These are phyloP conservation scores for Dillenia turbinata DNA, from an alignment of 164 flowering plant genomes.

Conservation along the genomic window DNA sequence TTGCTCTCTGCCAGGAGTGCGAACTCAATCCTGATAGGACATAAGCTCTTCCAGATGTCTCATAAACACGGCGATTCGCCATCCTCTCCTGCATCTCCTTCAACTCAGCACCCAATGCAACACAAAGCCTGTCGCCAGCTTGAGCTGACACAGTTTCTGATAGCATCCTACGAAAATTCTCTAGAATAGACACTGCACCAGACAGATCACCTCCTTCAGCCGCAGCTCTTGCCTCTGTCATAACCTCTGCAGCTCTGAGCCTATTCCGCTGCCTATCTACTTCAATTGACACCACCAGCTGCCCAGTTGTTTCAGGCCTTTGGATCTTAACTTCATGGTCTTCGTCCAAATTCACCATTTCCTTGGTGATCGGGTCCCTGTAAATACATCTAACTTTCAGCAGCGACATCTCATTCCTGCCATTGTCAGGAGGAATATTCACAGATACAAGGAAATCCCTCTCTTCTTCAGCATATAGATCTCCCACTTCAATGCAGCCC, in stretches of 20 bases:
- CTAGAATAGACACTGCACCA: slow-evolving; percentile 62
- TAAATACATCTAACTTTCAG: slow-evolving; percentile 57
- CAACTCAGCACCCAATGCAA: slow-evolving; percentile 67
- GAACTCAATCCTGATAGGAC: slow-evolving; percentile 93
- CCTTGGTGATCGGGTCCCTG: slow-evolving; percentile 57
- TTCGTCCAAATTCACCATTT: slow-evolving; percentile 27
- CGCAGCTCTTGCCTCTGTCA: slow-evolving; percentile 62
- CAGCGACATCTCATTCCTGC: slow-evolving; percentile 31
- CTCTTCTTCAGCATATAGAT: slow-evolving; percentile 92
- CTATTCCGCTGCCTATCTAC: slow-evolving; percentile 86
- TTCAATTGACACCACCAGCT: slow-evolving; percentile 52
- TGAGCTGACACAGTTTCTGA: slow-evolving; percentile 46
- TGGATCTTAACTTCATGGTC: slow-evolving; percentile 42
- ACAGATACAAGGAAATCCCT: slow-evolving; percentile 70
- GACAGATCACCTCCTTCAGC: slow-evolving; percentile 77
- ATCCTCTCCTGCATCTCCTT: slow-evolving; percentile 90
- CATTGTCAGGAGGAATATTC: slow-evolving; percentile 48
- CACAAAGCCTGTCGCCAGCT: slow-evolving; percentile 62
- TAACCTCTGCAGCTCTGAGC: slow-evolving; percentile 71
- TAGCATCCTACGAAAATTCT: slow-evolving; percentile 41
- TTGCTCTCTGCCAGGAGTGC: slow-evolving; percentile 97
- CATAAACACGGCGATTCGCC: slow-evolving; percentile 71
- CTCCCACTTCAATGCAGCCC: slow-evolving; percentile 67
- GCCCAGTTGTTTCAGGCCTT: slow-evolving; percentile 40
- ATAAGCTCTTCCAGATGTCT: slow-evolving; percentile 86